phyloP scores from a whole-genome alignment of 2,329 filamentous ascomycete species.

The Verticillium zaregamsianum region DNA sequence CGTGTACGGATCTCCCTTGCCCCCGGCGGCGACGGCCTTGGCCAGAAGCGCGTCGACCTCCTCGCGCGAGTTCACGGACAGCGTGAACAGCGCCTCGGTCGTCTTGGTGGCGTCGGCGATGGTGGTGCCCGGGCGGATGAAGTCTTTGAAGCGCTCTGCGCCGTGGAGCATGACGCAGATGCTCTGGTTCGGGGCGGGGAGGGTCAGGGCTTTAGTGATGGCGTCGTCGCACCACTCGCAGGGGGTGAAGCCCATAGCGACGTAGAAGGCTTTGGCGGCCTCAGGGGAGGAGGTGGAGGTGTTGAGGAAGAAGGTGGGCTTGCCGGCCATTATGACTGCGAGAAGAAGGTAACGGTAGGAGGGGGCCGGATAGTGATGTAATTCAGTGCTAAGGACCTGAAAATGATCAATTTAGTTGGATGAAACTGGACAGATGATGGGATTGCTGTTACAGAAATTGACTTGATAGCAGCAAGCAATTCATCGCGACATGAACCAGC shows the following conservation, averaged over 20 bases:
- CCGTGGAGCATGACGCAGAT: slow-evolving; percentile 17
- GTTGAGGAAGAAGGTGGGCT: slow-evolving; percentile 9
- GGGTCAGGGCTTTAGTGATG: slow-evolving; percentile 11
- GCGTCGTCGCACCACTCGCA: slow-evolving; percentile 10
- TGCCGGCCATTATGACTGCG: not conserved
- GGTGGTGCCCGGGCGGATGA: slow-evolving; percentile 13
- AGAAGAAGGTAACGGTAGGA: not conserved
- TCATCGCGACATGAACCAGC: too few relatives aligned
- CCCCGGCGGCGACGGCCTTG: slow-evolving; percentile 15
- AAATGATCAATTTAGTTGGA: not conserved
- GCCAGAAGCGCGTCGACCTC: slow-evolving; percentile 13
- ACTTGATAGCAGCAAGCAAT: too few relatives aligned
- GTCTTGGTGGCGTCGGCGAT: slow-evolving; percentile 12
- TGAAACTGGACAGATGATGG: too few relatives aligned
- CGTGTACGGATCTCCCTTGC: slow-evolving; percentile 13
- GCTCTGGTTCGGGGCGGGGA: slow-evolving; percentile 15
- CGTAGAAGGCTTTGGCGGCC: slow-evolving; percentile 9
- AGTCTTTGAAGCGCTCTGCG: slow-evolving; percentile 13
- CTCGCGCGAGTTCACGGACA: slow-evolving; percentile 10
- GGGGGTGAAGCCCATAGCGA: slow-evolving; percentile 9
- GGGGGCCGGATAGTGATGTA: too few relatives aligned
- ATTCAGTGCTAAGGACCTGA: not conserved
- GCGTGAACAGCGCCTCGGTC: slow-evolving; percentile 13
- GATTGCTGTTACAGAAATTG: too few relatives aligned
- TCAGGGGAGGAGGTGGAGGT: slow-evolving; percentile 1